Evolutionary conservation across 116 monocot species (phyloP), one percentile per base, ranked within the genome.

Genomic region (Thalassia testudinum): DNA sequence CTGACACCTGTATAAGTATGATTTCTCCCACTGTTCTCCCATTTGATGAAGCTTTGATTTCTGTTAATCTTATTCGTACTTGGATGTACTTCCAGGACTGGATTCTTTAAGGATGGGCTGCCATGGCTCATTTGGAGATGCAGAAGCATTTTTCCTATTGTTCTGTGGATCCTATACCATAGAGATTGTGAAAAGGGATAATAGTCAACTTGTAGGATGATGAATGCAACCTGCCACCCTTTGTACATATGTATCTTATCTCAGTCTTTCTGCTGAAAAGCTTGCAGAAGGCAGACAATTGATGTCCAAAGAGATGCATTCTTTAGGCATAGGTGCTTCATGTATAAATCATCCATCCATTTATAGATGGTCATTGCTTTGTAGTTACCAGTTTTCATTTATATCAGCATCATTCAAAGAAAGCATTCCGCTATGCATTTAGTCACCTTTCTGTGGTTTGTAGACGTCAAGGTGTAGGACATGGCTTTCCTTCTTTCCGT

Each of bases 231-330:
- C 18, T 45, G 2, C 15, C 18, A n/a, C 45, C 18, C 4, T 20
- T 16, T 45, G 45, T 45, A 45, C 15, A 45, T 45, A 45, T 45
- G 45, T 45, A 45, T 45, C 15, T 45, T 45, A 45, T 45, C 45
- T 45, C 30, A 3, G 45, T 45, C 45, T n/a, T 45, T 45, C 45
- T 45, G 45, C 45, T 4, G 15, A 45, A 45, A 34, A 34, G 30
- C 3, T 5, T 45, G 45, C 45, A 45, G 45, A 45, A 45, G 45
- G 7, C 7, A 34, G 30, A 34, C 30, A 10, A 10, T 34, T 10
- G 10, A 34, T 34, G 30, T 34, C 30, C 30, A 34, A 34, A 34
- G 30, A 34, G 30, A 34, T 34, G 30, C 30, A 34, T 34, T 34
- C 6, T 34, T 34, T 34, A 34, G 30, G 10, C 30, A 34, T 34